A percentile compares a stretch with the other conserved stretches of the same genome.
phyloP scores from a whole-genome alignment of 139 green algal species.

The Coelastrella sp. region DNA sequence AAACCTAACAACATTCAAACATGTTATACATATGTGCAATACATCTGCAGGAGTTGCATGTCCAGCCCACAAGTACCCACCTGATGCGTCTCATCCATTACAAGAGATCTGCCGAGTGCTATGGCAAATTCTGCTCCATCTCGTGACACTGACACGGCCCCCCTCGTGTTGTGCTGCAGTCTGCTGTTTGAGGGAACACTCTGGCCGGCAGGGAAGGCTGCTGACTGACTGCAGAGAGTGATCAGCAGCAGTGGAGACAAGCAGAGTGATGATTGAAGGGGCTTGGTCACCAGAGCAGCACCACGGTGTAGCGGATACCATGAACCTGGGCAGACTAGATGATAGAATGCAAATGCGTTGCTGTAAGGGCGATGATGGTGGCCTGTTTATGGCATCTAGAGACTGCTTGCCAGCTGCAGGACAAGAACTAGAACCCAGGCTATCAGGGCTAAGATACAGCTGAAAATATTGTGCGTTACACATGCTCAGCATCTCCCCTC shows the following conservation, averaged over 20 bases:
- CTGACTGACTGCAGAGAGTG: background rate
- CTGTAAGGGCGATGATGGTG: too few relatives aligned
- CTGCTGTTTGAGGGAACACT: slow-evolving; percentile 50
- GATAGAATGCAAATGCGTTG: too few relatives aligned
- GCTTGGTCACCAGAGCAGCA: too few relatives aligned
- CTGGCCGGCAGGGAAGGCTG: slow-evolving; percentile 37
- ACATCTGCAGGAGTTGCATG: background rate
- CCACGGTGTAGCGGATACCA: too few relatives aligned
- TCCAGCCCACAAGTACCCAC: slow-evolving; percentile 31
- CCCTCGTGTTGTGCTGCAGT: slow-evolving; percentile 61
- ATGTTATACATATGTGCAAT: too few relatives aligned
- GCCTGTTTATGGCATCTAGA: too few relatives aligned
- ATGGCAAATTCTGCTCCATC: slow-evolving; percentile 69
- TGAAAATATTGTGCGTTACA: background rate
- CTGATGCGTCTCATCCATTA: slow-evolving; percentile 74
- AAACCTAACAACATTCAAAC: too few relatives aligned
- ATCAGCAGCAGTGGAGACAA: background rate
- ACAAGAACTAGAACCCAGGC: too few relatives aligned
- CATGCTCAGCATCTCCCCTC: background rate
- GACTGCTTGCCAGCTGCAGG: too few relatives aligned
- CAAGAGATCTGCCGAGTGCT: slow-evolving; percentile 57
- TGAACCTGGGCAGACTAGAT: too few relatives aligned
- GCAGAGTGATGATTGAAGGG: too few relatives aligned
- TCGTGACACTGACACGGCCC: slow-evolving; percentile 65
- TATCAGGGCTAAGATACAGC: too few relatives aligned